Evolutionary conservation across 352 stramenopile species (phyloP).

Genomic region (Globisporangium spinosum): DNA sequence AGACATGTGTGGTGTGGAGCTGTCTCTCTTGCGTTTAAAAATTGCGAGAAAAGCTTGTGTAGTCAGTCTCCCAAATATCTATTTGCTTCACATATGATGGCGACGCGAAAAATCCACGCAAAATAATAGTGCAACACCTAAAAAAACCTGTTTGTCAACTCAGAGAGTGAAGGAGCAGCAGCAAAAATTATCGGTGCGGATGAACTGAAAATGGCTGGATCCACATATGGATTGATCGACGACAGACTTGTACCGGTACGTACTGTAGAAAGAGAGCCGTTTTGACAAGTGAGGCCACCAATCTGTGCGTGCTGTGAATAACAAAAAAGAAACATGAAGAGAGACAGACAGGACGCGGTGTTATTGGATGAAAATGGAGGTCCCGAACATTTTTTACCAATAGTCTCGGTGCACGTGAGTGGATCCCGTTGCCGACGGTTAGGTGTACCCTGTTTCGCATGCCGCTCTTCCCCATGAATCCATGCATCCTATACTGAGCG

Average conservation of each 20-base stretch:
- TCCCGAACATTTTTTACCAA: conserved; percentile 12
- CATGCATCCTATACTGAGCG: neutral
- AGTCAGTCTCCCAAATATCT: neutral
- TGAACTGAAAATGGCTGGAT: neutral
- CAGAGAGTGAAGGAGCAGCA: neutral
- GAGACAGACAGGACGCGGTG: neutral
- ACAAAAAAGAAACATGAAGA: neutral
- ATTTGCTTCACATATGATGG: neutral
- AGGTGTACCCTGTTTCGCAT: conserved; percentile 2
- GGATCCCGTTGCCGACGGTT: neutral
- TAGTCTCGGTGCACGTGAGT: neutral
- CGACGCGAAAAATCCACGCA: conserved; percentile 2
- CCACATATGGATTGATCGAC: neutral
- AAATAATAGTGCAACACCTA: neutral
- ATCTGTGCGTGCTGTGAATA: neutral
- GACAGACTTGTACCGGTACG: too few relatives aligned
- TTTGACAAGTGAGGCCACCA: neutral
- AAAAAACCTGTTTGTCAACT: neutral
- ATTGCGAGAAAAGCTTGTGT: too few relatives aligned
- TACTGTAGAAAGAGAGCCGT: conserved; percentile 9
- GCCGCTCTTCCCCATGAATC: conserved; percentile 10
- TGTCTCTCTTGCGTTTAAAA: too few relatives aligned
- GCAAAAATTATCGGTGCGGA: conserved; percentile 1
- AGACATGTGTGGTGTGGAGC: too few relatives aligned
- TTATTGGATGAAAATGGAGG: conserved; percentile 15